A percentile compares a stretch with the other conserved stretches of the same genome.
Conservation (phyloP, 2,329 filamentous ascomycete genomes). For the Pyrenochaeta sp. region DNA sequence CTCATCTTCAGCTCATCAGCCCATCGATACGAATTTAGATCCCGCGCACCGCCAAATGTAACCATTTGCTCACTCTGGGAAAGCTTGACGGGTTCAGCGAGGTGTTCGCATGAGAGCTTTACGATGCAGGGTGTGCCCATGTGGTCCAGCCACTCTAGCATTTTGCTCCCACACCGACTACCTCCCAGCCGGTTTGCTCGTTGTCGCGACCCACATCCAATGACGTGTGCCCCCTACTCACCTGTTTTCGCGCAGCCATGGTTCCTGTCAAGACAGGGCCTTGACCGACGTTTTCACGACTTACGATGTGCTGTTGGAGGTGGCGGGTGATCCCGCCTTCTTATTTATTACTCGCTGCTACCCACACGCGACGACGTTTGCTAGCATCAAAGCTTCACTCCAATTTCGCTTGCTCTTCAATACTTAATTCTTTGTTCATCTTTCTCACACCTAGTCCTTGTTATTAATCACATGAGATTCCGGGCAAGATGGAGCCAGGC, state of each 20-base stretch:
- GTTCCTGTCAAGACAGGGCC: slow-evolving; percentile 23
- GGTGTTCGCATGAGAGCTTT: slow-evolving; percentile 1
- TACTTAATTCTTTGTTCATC: background rate
- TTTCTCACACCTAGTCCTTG: slow-evolving; percentile 1
- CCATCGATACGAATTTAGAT: slow-evolving; percentile 7
- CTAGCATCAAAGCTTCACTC: slow-evolving; percentile 16
- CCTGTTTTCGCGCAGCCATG: slow-evolving; percentile 19
- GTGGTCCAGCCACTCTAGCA: slow-evolving; percentile 23
- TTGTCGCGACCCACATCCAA: slow-evolving; percentile 21
- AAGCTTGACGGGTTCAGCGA: slow-evolving; percentile 9
- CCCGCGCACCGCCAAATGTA: slow-evolving; percentile 8
- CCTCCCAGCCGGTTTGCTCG: slow-evolving; percentile 17
- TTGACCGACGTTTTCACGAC: slow-evolving; percentile 22
- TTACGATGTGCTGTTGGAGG: slow-evolving; percentile 11
- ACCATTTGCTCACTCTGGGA: slow-evolving; percentile 7
- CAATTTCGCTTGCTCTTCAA: slow-evolving; percentile 16
- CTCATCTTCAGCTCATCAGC: slow-evolving; percentile 23
- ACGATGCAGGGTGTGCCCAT: slow-evolving; percentile 22
- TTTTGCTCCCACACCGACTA: too few relatives aligned
- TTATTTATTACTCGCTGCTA: slow-evolving; percentile 27
- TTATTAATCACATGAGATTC: slow-evolving; percentile 9
- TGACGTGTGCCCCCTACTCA: slow-evolving; percentile 21
- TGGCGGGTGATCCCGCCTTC: slow-evolving; percentile 28
- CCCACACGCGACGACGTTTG: slow-evolving; percentile 20
- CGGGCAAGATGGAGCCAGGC: slow-evolving; percentile 13